These are phyloP conservation scores for Cercospora sp. DNA, from an alignment of 2,329 filamentous ascomycete species.

Conservation along the genomic window DNA sequence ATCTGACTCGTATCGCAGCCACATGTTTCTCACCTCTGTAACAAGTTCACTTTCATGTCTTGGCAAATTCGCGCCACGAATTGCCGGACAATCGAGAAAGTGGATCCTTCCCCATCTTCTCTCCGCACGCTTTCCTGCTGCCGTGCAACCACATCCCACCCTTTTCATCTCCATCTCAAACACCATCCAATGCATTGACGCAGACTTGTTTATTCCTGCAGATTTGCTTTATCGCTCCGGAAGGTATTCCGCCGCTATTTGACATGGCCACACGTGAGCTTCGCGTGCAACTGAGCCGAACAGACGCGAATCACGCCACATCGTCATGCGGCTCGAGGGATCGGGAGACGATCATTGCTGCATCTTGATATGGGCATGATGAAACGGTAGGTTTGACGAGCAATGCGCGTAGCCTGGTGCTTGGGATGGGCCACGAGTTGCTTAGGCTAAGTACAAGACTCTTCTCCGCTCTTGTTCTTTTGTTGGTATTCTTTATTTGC, in stretches of 20 bases:
- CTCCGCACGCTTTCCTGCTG: slow-evolving; percentile 7
- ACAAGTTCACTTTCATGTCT: background rate
- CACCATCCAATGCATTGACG: background rate
- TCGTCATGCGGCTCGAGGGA: slow-evolving; percentile 13
- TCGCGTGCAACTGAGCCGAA: slow-evolving; percentile 20
- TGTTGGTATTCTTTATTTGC: background rate
- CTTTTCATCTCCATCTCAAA: background rate
- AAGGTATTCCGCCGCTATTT: background rate
- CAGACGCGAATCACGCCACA: slow-evolving; percentile 8
- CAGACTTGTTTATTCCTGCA: background rate
- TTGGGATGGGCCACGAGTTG: slow-evolving; percentile 5
- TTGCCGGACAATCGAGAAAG: background rate
- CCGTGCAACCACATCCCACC: slow-evolving; percentile 1
- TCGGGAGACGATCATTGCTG: slow-evolving; percentile 17
- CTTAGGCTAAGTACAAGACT: slow-evolving; percentile 10
- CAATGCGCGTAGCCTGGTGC: background rate
- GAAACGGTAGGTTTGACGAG: background rate
- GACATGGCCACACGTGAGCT: background rate
- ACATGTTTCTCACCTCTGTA: background rate
- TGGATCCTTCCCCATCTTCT: slow-evolving; percentile 10
- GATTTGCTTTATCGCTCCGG: background rate
- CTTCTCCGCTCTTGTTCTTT: slow-evolving; percentile 1
- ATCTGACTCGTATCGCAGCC: background rate
- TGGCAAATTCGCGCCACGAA: background rate
- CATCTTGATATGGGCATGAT: slow-evolving; percentile 5